phyloP scores from a whole-genome alignment of 1,139 yeast species.

The Kodamaea sp. region DNA sequence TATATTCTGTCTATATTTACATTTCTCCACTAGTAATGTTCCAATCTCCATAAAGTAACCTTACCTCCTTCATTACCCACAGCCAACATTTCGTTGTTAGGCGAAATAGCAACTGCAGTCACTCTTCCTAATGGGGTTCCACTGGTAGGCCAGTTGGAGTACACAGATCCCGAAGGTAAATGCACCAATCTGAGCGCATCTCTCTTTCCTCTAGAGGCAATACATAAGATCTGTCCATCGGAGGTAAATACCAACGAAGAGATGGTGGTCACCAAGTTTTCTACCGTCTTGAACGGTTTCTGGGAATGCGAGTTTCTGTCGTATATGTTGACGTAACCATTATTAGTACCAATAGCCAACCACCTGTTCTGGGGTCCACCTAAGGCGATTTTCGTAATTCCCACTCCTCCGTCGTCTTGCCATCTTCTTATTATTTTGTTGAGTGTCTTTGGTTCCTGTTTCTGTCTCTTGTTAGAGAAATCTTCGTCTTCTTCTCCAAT shows the following conservation, averaged over 20 bases:
- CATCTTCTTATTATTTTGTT: slow-evolving; percentile 61
- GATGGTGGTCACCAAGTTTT: slow-evolving; percentile 80
- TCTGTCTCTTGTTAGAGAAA: background rate
- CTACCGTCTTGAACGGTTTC: slow-evolving; percentile 61
- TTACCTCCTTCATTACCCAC: slow-evolving; percentile 91
- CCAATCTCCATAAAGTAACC: slow-evolving; percentile 85
- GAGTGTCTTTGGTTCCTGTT: slow-evolving; percentile 9
- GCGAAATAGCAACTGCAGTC: slow-evolving; percentile 78
- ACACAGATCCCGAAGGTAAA: slow-evolving; percentile 83
- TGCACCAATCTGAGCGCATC: slow-evolving; percentile 89
- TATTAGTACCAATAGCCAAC: slow-evolving; percentile 85
- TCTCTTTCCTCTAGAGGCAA: slow-evolving; percentile 82
- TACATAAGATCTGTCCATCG: slow-evolving; percentile 87
- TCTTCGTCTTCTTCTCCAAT: slow-evolving; percentile 6
- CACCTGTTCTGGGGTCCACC: slow-evolving; percentile 81
- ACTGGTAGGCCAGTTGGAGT: slow-evolving; percentile 95
- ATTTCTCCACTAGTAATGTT: slow-evolving; percentile 55
- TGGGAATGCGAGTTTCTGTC: slow-evolving; percentile 49
- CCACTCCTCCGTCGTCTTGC: slow-evolving; percentile 87
- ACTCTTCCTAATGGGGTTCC: slow-evolving; percentile 95
- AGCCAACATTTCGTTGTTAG: slow-evolving; percentile 79
- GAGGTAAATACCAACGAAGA: slow-evolving; percentile 73
- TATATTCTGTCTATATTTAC: background rate
- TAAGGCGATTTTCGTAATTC: slow-evolving; percentile 74
- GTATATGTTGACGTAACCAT: slow-evolving; percentile 88